Base-by-base conservation (phyloP, 2,329 filamentous ascomycete genomes). In the Fusarium praegraminearum region DNA sequence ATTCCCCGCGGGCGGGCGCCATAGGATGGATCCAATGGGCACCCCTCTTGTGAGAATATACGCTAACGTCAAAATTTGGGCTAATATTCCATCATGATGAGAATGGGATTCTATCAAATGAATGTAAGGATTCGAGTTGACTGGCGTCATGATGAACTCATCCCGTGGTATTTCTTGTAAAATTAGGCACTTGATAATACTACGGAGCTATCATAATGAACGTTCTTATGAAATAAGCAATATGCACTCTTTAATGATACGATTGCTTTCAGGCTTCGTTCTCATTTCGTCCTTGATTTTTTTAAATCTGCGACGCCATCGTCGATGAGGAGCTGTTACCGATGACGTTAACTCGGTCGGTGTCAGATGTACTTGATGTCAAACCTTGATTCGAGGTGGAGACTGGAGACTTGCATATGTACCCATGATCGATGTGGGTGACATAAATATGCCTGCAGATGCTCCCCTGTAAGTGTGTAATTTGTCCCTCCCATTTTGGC, bases 241-340 rank as follows among this genome's bases (percentile, higher is more conserved):
- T 55, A 51, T 55, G 52, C 18, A 53, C 57, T 49, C 44, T 46
- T 28, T 35, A 40, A 43, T 30, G 46, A 12, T 7, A 50, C 9
- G 40, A 57, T 57, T 32, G 20, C 28, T 65, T 61, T 55, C 57
- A 53, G 67, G 46, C 58, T 58, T 57, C 36, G 26, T 43, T 62
- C 40, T 47, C 46, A 45, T 50, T 46, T 57, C 52, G 33, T 63
- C 69, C 69, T 72, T 71, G 69, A 70, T 72, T 71, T 55, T 59
- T 56, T 53, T 43, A 49, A 63, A 67, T 53, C 57, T 59, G 40
- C 65, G 44, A 60, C 61, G 65, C 69, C 44, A 71, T 66, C 30
- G 32, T 69, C 44, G 53, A 71, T 71, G 52, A 43, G 47, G 60
- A 56, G 54, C 50, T 56, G 54, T 56, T 57, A 52, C 50, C 45